phyloP scores from a whole-genome alignment of 371 early-diverging fungal genomes.

The Mortierella sp. region DNA sequence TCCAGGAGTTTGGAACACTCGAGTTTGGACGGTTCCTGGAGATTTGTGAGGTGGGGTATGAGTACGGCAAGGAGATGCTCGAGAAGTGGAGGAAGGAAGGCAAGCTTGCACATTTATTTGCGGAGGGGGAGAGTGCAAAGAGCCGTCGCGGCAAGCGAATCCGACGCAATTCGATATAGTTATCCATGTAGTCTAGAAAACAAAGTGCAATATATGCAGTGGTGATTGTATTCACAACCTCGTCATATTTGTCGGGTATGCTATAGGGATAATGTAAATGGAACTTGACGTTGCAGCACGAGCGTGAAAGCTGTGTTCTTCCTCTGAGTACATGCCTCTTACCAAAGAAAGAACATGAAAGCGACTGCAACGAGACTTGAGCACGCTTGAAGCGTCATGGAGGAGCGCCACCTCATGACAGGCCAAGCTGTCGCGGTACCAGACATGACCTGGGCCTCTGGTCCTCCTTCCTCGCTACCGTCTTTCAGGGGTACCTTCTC shows the following conservation, averaged over 20 bases:
- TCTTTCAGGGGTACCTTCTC: too few relatives aligned
- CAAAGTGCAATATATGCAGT: too few relatives aligned
- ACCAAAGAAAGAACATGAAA: conserved; percentile 29
- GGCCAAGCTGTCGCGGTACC: background rate
- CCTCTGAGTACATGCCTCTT: conserved; percentile 4
- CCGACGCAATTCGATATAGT: conserved; percentile 50
- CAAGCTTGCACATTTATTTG: conserved; percentile 31
- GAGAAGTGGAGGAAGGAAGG: conserved; percentile 88
- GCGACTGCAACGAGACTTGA: conserved; percentile 19
- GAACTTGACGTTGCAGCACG: too few relatives aligned
- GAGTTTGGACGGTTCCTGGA: conserved; percentile 96
- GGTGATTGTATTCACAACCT: too few relatives aligned
- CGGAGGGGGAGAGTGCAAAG: conserved; percentile 21
- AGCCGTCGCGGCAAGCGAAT: conserved; percentile 30
- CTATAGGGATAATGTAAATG: too few relatives aligned
- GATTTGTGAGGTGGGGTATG: conserved; percentile 93
- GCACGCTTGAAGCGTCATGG: conserved; percentile 17
- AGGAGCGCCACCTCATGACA: background rate
- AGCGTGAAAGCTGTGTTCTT: too few relatives aligned
- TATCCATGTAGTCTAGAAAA: background rate
- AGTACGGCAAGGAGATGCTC: conserved; percentile 87
- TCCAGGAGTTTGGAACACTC: conserved; percentile 88
- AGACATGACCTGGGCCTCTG: background rate
- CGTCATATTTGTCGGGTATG: too few relatives aligned
- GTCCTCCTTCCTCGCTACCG: background rate